A percentile compares a stretch with the other conserved stretches of the same genome.
phyloP scores from a whole-genome alignment of 345 rosid genomes.

The Toxicodendron radicans region DNA sequence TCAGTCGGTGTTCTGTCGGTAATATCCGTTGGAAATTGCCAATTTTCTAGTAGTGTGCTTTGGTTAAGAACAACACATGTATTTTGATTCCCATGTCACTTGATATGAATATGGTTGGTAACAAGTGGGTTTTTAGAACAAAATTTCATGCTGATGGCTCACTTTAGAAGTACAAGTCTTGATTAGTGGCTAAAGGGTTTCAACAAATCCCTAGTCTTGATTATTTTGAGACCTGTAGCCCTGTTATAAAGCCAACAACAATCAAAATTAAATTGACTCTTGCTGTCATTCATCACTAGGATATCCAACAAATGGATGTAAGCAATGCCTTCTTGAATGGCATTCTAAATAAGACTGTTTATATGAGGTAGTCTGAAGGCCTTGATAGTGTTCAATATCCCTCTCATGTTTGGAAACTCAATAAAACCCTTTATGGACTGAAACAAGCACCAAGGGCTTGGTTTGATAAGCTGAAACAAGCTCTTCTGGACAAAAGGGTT shows the following conservation, averaged over 20 bases:
- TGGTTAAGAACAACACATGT: too few species aligned
- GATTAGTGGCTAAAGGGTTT: not conserved
- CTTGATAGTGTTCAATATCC: rapidly evolving
- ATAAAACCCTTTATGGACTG: not conserved
- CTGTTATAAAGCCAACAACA: not conserved
- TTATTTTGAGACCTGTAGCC: not conserved
- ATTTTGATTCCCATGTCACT: too few species aligned
- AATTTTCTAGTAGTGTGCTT: too few species aligned
- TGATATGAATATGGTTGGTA: not conserved
- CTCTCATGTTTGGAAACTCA: not conserved
- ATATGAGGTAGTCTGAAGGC: not conserved
- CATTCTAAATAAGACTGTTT: not conserved
- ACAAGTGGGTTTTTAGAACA: not conserved
- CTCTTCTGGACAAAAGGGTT: too few species aligned
- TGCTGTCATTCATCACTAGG: too few species aligned
- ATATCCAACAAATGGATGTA: too few species aligned
- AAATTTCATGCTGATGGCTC: not conserved
- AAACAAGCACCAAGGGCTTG: not conserved
- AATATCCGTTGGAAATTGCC: too few species aligned
- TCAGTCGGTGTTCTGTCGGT: too few species aligned
- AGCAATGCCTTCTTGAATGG: too few species aligned
- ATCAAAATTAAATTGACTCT: too few species aligned
- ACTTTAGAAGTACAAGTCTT: not conserved
- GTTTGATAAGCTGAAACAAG: too few species aligned
- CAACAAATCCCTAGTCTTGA: not conserved